Evolutionary conservation across 192 early-diverging fungal genomes (phyloP).

Genomic region (Gryganskiella cystojenkinii): DNA sequence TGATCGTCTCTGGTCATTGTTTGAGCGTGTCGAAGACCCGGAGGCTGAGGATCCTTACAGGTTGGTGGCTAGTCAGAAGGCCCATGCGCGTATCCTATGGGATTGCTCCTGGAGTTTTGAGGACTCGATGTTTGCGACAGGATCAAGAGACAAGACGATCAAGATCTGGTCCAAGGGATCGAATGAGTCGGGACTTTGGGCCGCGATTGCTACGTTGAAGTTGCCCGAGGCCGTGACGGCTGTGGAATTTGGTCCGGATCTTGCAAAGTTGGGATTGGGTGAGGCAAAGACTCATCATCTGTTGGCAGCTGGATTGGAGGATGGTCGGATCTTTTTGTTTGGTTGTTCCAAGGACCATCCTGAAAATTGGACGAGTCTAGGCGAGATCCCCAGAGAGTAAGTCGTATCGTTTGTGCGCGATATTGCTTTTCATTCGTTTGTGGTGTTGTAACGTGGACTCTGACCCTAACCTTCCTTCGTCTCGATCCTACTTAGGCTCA

Average conservation of each 20-base stretch:
- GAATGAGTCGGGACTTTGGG: conserved; percentile 39
- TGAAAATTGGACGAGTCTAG: conserved; percentile 53
- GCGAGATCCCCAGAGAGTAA: conserved; percentile 58
- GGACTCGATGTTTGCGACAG: conserved; percentile 87
- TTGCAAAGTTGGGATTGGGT: conserved; percentile 36
- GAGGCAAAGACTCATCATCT: conserved; percentile 58
- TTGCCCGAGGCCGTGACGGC: conserved; percentile 87
- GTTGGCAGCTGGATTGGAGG: conserved; percentile 86
- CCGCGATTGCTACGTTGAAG: conserved; percentile 70
- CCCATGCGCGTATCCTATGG: conserved; percentile 96
- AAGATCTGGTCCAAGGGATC: conserved; percentile 74
- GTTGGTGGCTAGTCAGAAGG: conserved; percentile 70
- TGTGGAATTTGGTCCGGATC: conserved; percentile 79
- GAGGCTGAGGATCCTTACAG: conserved; percentile 62
- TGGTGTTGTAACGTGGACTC: background rate
- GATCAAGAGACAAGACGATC: conserved; percentile 91
- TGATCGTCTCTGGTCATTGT: conserved; percentile 91
- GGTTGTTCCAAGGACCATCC: conserved; percentile 20
- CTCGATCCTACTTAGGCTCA: conserved; percentile 47
- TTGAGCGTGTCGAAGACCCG: conserved; percentile 60
- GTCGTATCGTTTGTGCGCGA: background rate
- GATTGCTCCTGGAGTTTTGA: conserved; percentile 85
- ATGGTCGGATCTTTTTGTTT: conserved; percentile 77
- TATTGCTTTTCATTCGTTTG: background rate
- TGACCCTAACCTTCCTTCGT: background rate